Evolutionary conservation across 805 yeast species (phyloP), one percentile per base, ranked within the genome.

Genomic region (Nakazawaea molendinolei): DNA sequence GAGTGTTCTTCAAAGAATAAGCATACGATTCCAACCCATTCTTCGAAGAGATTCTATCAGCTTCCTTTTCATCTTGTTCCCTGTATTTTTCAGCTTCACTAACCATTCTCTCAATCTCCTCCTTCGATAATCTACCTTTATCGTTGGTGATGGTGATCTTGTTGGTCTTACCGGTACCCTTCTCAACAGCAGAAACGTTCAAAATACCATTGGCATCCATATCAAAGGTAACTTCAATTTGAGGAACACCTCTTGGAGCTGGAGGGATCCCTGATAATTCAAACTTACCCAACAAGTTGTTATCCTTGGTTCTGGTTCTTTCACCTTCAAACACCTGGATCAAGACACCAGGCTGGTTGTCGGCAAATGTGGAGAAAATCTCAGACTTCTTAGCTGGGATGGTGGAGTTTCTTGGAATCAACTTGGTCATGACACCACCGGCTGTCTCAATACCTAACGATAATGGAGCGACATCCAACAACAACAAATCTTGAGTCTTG

Each of bases 381-480:
- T 79, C 87, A 16, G 84, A 79, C 51, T 74, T 79, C 53, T 76
- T 81, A 19, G 78, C 75, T 8, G 94, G 94, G 7, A 83, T 81
- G 1, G 86, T 76, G 9, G 87, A 70, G 57, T 83, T 83, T 54
- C 92, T 67, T 33, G 86, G 79, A 39, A 83, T 81, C 50, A 83
- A 65, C 25, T 87, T 86, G 36, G 86, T 75, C 65, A 81, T 82
- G 14, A 83, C 76, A 36, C 92, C 92, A 29, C 94, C 92, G 49
- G 80, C 83, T 1, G 90, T 82, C 56, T 83, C 94, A 48, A 83
- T 83, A 40, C 94, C 94, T 34, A 83, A 57, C 13, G 92, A 80
- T 55, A 83, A 65, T 37, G 97, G 97, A 56, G 97, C 94, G 63
- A 89, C 97, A 76, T 89, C 97, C 61, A 90, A 77, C 58, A 89